Evolutionary conservation across 2,329 filamentous ascomycete species (phyloP), one percentile per base, ranked within the genome.

Genomic region (Neurospora crassa): DNA sequence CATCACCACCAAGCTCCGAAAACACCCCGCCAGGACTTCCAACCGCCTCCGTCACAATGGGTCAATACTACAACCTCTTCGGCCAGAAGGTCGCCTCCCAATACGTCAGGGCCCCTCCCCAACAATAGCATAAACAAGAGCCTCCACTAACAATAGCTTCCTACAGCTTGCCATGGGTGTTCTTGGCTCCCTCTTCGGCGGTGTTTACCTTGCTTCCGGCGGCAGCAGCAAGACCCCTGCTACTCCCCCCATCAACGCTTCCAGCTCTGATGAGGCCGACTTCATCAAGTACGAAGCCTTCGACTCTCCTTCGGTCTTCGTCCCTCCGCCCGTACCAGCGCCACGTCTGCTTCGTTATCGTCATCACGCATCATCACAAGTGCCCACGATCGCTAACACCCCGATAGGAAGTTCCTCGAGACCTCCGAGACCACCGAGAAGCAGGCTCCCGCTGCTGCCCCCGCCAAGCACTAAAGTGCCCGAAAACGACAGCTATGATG

Each of bases 31-130:
- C 78, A 75, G 67, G 72, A 75, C 74, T 68, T 69, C 74, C 75
- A 74, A 72, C 73, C 74, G 76, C 74, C 75, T 67, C 77, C 78
- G 77, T 76, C 81, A 84, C 79, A 72, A 85, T 85, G 84, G 83
- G 83, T 76, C 78, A 80, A 75, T 81, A 80, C 76, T 89, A 89
- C 83, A 84, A 79, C 75, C 82, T 89, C 77, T 81, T 87, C 80
- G 87, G 87, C 82, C 84, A 83, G 79, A 84, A 88, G 80, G 80
- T 89, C 80, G 87, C 83, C 82, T 87, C 87, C 74, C 87, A 89
- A 83, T 84, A 87, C 82, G 87, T 89, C 77, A 79, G 87, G 85
- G 70, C 67, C 71, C 53, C 24, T 63, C 71, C 68, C 70, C 43
- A 59, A 29, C 63, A 10, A n/a, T 45, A 12, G 37, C 40, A 67